Evolutionary conservation across 148 eudicot genomes (phyloP).

Genomic region (Bassia scoparia): DNA sequence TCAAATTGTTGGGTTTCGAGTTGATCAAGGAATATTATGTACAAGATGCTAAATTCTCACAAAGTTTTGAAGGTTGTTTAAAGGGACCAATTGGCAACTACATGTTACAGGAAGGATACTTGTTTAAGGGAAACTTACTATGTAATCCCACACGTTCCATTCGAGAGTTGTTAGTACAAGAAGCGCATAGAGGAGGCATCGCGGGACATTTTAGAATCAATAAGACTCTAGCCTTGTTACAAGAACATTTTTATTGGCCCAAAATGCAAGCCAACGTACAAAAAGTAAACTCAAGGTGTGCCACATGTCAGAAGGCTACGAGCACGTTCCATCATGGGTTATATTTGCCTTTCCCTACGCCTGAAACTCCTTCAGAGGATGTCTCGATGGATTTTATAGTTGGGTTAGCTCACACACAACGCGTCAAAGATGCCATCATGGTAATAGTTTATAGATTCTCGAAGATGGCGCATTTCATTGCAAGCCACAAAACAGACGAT

Average conservation of each 20-base stretch:
- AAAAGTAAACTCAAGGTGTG: background rate
- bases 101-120: background rate
- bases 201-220: background rate
- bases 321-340: background rate
- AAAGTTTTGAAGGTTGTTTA: background rate
- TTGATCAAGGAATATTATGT: background rate
- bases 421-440: background rate
- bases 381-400: background rate
- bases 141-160: background rate
- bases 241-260: background rate
- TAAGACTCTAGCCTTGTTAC: background rate
- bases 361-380: too few relatives aligned
- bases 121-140: background rate
- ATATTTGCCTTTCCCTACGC: background rate
- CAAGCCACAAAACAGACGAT: background rate
- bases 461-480: background rate
- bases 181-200: background rate
- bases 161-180: background rate
- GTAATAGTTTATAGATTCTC: background rate
- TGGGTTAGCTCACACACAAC: background rate
- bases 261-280: background rate
- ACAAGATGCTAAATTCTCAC: background rate
- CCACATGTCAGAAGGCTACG: background rate
- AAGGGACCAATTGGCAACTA: background rate
- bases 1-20: too few relatives aligned